A percentile compares a stretch with the other conserved stretches of the same genome.
Conservation (phyloP, 169 alveolate species). For the Eimeria sp. region DNA sequence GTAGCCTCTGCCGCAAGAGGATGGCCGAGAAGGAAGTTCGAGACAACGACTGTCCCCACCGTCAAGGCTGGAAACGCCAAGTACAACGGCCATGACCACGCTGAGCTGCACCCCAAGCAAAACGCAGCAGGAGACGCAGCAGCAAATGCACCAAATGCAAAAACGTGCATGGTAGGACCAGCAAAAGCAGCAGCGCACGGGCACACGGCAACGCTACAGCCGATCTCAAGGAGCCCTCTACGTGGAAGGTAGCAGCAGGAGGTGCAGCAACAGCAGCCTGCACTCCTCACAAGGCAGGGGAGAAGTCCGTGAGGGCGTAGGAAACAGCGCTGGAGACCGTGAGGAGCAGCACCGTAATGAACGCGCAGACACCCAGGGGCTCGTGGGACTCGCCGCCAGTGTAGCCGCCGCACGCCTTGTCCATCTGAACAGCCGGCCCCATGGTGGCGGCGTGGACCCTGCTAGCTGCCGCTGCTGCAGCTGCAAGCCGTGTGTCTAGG, state of each 20-base stretch:
- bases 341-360: background rate
- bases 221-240: too few relatives aligned
- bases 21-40: background rate
- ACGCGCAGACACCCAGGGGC: background rate
- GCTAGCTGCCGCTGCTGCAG: background rate
- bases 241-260: too few relatives aligned
- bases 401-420: background rate
- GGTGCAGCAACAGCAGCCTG: background rate
- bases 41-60: constrained; percentile 1
- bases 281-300: constrained; percentile 21
- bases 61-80: background rate
- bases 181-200: background rate
- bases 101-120: constrained; percentile 7
- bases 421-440: background rate
- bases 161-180: background rate
- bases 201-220: background rate
- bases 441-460: background rate
- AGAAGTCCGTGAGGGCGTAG: constrained; percentile 27
- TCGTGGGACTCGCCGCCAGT: background rate
- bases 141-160: background rate
- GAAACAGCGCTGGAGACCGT: constrained; percentile 1
- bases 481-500: background rate
- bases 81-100: constrained; percentile 42
- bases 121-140: background rate
- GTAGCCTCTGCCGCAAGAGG: background rate